These are phyloP conservation scores for Lentinus brumalis DNA, from an alignment of 768 basidiomycete species.

Conservation along the genomic window DNA sequence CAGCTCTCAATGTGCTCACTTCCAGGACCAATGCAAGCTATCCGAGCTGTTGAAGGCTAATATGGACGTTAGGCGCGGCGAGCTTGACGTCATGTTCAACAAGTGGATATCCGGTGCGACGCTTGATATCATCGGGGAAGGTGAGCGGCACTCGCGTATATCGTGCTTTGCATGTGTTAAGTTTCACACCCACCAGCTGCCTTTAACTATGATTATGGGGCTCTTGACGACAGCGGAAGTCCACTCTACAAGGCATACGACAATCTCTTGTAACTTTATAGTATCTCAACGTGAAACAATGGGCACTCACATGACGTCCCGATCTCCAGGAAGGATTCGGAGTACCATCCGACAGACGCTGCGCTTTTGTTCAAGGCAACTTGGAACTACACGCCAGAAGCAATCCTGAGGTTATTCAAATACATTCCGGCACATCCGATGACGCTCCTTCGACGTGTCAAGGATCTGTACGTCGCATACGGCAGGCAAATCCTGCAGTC, in stretches of 20 bases:
- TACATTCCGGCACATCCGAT: background rate
- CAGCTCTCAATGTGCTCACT: background rate
- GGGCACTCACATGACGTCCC: background rate
- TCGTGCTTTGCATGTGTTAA: background rate
- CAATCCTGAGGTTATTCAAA: background rate
- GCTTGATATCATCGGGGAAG: constrained; percentile 6
- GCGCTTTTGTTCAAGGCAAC: background rate
- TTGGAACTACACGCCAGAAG: background rate
- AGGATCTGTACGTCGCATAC: constrained; percentile 1
- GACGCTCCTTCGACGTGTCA: constrained; percentile 2
- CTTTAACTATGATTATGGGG: constrained; percentile 1
- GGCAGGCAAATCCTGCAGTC: background rate
- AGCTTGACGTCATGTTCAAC: background rate
- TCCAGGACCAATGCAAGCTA: background rate
- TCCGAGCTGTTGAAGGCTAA: background rate
- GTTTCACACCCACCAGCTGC: background rate
- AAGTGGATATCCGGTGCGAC: background rate
- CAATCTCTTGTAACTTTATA: constrained; percentile 14
- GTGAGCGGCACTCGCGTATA: background rate
- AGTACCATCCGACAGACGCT: background rate
- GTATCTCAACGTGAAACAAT: too few species aligned
- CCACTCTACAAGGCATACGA: constrained; percentile 9
- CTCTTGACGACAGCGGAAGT: constrained; percentile 6
- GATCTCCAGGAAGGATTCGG: background rate
- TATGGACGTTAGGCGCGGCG: background rate